Conservation (phyloP, 345 rosid species). For the Eucalyptus polybractea region DNA sequence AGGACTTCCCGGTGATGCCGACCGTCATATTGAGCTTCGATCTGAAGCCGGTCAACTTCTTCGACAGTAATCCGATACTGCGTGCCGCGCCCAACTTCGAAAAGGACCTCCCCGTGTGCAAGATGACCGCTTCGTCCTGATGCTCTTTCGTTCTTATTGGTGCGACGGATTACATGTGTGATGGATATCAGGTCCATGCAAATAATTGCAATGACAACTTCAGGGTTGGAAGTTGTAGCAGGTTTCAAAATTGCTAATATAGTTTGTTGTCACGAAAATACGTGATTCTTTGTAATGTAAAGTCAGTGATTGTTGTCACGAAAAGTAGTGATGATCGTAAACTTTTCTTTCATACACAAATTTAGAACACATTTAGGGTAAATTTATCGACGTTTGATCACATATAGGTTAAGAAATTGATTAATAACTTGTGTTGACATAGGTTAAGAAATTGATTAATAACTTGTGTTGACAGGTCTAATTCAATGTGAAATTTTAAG, state of each 20-base stretch:
- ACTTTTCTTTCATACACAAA: not conserved
- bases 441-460: no score
- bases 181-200: not conserved
- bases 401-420: no score
- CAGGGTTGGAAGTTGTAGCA: no score
- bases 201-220: not conserved
- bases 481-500: no score
- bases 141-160: not conserved
- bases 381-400: no score
- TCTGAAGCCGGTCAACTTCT: constrained; percentile 61
- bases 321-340: no score
- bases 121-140: not conserved
- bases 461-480: no score
- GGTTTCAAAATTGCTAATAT: no score
- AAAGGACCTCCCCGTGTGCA: constrained; percentile 39
- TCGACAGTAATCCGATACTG: constrained; percentile 50
- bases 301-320: no score
- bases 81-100: constrained; percentile 20
- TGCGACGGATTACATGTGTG: not conserved
- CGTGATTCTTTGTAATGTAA: no score
- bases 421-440: no score
- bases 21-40: constrained; percentile 53
- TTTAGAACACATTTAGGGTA: not conserved
- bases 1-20: constrained; percentile 79
- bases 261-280: no score